Evolutionary conservation across 176 grass and related monocot genomes (phyloP).

Genomic region (Carex pumila): DNA sequence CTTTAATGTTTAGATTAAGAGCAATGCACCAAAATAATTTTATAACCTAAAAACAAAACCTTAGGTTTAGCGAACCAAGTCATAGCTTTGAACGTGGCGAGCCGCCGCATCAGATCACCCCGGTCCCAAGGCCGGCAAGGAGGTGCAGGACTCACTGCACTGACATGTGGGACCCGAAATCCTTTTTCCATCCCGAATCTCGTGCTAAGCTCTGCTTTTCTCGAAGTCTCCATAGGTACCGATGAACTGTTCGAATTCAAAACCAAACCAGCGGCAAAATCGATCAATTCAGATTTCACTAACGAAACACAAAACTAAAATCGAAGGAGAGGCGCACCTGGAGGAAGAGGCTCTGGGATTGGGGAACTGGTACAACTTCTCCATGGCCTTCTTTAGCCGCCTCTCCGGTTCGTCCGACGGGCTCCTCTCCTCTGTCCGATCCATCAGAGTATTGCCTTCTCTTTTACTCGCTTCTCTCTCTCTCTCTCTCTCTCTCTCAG

Average conservation of each 20-base stretch:
- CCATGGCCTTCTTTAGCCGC: conserved; percentile 86
- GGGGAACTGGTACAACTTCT: conserved; percentile 85
- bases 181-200: conserved; percentile 49
- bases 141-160: conserved; percentile 36
- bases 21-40: background rate
- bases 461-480: background rate
- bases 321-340: conserved; percentile 31
- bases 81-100: conserved; percentile 95
- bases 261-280: conserved; percentile 19
- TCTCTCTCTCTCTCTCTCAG: background rate
- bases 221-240: conserved; percentile 4
- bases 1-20: background rate
- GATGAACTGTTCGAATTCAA: conserved; percentile 6
- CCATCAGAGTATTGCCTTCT: background rate
- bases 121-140: conserved; percentile 92
- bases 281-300: background rate
- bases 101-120: conserved; percentile 58
- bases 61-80: conserved; percentile 99
- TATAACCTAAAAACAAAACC: conserved; percentile 27
- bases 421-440: background rate
- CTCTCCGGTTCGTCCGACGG: conserved; percentile 46
- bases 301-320: conserved; percentile 5
- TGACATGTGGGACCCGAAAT: conserved; percentile 40
- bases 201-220: conserved; percentile 21
- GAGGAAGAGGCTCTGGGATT: conserved; percentile 46